Percentiles rank a stretch among this genome's conserved stretches.
Conservation (phyloP, 306 rosid species). For the Fragaria ananassa region DNA sequence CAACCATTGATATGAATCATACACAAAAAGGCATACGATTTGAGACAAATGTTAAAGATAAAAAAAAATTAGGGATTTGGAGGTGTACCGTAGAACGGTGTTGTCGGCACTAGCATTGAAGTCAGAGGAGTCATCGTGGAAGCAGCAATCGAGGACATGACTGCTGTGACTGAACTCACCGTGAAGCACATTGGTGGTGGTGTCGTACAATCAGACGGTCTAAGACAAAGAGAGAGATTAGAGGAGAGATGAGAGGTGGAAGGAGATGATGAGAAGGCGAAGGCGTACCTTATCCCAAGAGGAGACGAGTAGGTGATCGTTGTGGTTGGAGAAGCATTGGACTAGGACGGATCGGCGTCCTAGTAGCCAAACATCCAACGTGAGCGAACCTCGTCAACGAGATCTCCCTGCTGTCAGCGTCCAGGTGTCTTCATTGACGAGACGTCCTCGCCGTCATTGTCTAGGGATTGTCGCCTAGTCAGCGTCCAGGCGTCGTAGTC, state of each 20-base stretch:
- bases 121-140: slow-evolving; percentile 92
- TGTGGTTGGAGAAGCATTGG: too few species aligned
- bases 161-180: slow-evolving; percentile 83
- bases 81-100: slow-evolving; percentile 65
- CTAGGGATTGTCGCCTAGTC: too few species aligned
- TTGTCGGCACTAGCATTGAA: slow-evolving; percentile 78
- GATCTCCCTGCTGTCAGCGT: too few species aligned
- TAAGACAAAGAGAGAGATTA: slow-evolving; percentile 4
- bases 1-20: not conserved
- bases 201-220: slow-evolving; percentile 87
- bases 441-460: too few species aligned
- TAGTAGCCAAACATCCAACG: too few species aligned
- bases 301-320: too few species aligned
- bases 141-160: slow-evolving; percentile 90
- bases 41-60: not conserved
- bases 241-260: not conserved
- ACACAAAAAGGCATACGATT: not conserved
- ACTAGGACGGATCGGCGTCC: too few species aligned
- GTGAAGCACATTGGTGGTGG: slow-evolving; percentile 68
- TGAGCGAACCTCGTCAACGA: too few species aligned
- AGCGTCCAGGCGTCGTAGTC: too few species aligned
- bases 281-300: too few species aligned
- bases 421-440: too few species aligned
- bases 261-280: too few species aligned
- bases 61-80: not conserved